phyloP scores from a whole-genome alignment of 164 flowering plant species.

The Chloranthus sessilifolius region DNA sequence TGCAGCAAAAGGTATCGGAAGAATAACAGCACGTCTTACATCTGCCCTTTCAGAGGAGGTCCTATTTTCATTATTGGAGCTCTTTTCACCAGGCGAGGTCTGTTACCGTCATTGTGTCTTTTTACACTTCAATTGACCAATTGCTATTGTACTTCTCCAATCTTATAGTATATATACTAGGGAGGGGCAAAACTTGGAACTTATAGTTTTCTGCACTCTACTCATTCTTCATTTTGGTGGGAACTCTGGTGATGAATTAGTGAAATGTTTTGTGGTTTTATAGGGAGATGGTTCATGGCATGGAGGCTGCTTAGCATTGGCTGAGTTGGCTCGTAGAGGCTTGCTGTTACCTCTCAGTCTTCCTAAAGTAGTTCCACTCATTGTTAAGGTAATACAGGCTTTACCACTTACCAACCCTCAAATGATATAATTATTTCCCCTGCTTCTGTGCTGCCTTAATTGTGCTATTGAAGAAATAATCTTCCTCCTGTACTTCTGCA shows the following conservation, averaged over 20 bases:
- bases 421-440: too few species aligned
- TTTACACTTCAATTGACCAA: too few species aligned
- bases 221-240: too few species aligned
- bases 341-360: slow-evolving; percentile 79
- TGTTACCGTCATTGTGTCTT: slow-evolving; percentile 5
- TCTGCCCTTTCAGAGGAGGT: slow-evolving; percentile 79
- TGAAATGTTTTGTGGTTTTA: slow-evolving; percentile 8
- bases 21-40: slow-evolving; percentile 77
- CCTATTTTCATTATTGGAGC: slow-evolving; percentile 74
- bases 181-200: too few species aligned
- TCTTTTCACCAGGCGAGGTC: slow-evolving; percentile 87
- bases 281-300: slow-evolving; percentile 99
- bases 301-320: slow-evolving; percentile 97
- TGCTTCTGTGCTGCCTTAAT: too few species aligned
- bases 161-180: too few species aligned
- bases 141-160: too few species aligned
- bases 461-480: too few species aligned
- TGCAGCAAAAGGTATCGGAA: slow-evolving; percentile 98
- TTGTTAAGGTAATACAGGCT: slow-evolving; percentile 51
- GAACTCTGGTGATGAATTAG: too few species aligned
- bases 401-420: background rate
- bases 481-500: too few species aligned
- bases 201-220: too few species aligned
- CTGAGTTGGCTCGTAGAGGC: slow-evolving; percentile 96
- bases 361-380: slow-evolving; percentile 85